Evolutionary conservation across 2,329 filamentous ascomycete genomes (phyloP), one percentile per base, ranked within the genome.

Genomic region (Alternaria tenuissima): DNA sequence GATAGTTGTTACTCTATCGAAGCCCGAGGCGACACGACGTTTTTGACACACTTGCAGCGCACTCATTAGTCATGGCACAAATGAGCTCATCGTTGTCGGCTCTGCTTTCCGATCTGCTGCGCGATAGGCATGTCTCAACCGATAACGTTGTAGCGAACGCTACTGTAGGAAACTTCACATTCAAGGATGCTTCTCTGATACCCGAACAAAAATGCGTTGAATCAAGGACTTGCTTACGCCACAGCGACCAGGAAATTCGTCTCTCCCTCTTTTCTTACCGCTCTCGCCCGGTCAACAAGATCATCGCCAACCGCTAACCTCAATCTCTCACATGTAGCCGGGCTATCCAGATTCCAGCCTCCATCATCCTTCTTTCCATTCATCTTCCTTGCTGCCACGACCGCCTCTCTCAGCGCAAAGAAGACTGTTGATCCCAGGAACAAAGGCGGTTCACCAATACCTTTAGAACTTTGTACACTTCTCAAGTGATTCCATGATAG

Each of bases 341-440:
- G 93, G 74, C 90, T 93, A 78, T 92, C 87, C 62, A 96, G 78
- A 26, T 82, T 79, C 73, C 73, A 76, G 12, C 69, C 88, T 87
- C 66, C 89, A 6, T 47, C 51, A 1, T 63, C 61, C 4, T 20
- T 56, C 55, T 64, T 62, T 32, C 72, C 70, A 58, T 79, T 78
- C 74, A 76, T 87, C 65, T 78, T 83, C 64, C 93, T 84, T 28
- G 92, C 92, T 12, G 88, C 87, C 79, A 89, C 90, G 46, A 96
- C 81, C 22, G 93, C 93, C 77, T 96, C 92, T 41, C 93, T 84
- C 63, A 96, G 89, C 1, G 92, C 93, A 75, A 96, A 96, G 81
- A 96, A 95, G 0, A 95, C 92, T 0, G 87, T 86, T 61, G 88
- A 90, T 12, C 92, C 93, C 86, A 96, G 86, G 76, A 96, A 96